Evolutionary conservation across 768 basidiomycete genomes (phyloP).

Genomic region (Zangia roseola): DNA sequence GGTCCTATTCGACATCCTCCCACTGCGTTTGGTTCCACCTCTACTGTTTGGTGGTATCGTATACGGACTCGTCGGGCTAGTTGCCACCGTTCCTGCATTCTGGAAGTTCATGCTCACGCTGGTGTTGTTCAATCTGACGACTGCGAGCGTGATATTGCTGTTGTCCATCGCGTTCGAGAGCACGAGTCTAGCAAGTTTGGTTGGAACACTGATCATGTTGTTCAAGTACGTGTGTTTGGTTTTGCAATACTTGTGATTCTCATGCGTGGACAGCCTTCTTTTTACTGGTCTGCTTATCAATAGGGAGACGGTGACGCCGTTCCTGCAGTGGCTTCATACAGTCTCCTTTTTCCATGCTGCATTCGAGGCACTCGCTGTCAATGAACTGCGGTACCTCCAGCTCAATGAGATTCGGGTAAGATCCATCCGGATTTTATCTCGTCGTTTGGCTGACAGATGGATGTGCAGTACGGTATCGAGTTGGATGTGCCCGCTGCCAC

Average conservation of each 20-base stretch:
- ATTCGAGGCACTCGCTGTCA: constrained; percentile 96
- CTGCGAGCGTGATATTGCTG: constrained; percentile 88
- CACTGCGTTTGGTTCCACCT: constrained; percentile 91
- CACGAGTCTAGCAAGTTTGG: constrained; percentile 84
- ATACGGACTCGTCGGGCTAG: constrained; percentile 92
- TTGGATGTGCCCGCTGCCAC: constrained; percentile 95
- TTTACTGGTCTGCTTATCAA: constrained; percentile 97
- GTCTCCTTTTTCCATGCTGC: constrained; percentile 98
- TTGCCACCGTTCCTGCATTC: constrained; percentile 84
- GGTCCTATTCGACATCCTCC: constrained; percentile 96
- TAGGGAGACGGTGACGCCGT: constrained; percentile 73
- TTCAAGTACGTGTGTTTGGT: constrained; percentile 76
- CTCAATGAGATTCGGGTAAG: constrained; percentile 86
- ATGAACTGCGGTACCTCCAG: constrained; percentile 91
- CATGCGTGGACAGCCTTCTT: constrained; percentile 58
- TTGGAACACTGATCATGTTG: constrained; percentile 95
- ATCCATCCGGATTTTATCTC: background rate
- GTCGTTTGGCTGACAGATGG: constrained; percentile 5
- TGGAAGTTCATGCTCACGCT: constrained; percentile 99
- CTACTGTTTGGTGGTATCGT: constrained; percentile 95
- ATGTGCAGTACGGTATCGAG: constrained; percentile 90
- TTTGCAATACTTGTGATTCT: constrained; percentile 5
- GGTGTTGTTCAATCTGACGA: constrained; percentile 95
- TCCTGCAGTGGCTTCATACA: constrained; percentile 84
- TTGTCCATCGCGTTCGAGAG: constrained; percentile 87